phyloP scores from a whole-genome alignment of 2,329 filamentous ascomycete genomes.

The Cladophialophora psammophila region DNA sequence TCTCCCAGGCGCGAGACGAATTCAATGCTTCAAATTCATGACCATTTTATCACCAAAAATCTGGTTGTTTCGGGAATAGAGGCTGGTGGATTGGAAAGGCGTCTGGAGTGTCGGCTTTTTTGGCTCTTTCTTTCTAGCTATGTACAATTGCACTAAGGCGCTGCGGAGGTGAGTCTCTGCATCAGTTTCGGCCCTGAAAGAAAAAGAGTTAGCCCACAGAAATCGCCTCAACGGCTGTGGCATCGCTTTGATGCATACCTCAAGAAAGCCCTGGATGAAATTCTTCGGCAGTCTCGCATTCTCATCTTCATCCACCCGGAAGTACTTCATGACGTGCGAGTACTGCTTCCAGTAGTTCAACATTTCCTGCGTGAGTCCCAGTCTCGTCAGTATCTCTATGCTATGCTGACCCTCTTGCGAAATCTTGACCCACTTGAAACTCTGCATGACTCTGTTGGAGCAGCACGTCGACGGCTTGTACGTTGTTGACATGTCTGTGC shows the following conservation, averaged over 20 bases:
- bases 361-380: constrained; percentile 73
- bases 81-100: constrained; percentile 26
- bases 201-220: constrained; percentile 13
- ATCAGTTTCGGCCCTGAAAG: constrained; percentile 34
- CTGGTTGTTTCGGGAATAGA: not conserved
- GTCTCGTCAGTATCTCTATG: constrained; percentile 15
- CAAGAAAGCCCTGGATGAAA: constrained; percentile 94
- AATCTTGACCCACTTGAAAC: constrained; percentile 75
- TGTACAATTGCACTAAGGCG: constrained; percentile 38
- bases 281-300: constrained; percentile 78
- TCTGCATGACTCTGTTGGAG: constrained; percentile 91
- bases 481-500: constrained; percentile 89
- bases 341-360: constrained; percentile 99
- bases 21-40: constrained; percentile 56
- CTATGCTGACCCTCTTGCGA: not conserved
- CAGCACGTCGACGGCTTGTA: constrained; percentile 86
- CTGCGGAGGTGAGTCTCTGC: constrained; percentile 6
- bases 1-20: constrained; percentile 70
- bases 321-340: constrained; percentile 95
- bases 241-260: constrained; percentile 67
- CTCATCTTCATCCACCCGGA: constrained; percentile 84
- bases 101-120: constrained; percentile 26
- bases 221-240: not conserved
- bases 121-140: constrained; percentile 32
- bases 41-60: constrained; percentile 43